Evolutionary conservation across 345 rosid species (phyloP).

Genomic region (Citrus inodora): DNA sequence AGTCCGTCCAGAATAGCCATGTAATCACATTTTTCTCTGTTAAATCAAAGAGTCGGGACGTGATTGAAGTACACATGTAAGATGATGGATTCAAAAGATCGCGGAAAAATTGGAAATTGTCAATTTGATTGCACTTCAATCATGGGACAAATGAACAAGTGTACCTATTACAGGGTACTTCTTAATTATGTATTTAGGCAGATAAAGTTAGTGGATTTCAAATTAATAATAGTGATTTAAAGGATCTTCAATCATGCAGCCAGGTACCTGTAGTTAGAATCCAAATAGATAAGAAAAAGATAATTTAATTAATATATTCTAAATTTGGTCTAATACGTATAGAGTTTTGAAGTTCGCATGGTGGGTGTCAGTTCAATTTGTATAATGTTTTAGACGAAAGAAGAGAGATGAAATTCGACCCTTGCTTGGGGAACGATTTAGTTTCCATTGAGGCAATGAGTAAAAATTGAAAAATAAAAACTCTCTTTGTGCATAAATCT

Average conservation of each 20-base stretch:
- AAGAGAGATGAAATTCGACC: too few species aligned
- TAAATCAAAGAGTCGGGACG: neutral
- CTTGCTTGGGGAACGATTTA: too few species aligned
- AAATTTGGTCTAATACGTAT: too few species aligned
- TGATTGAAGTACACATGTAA: neutral
- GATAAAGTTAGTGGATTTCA: neutral
- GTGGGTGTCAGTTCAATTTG: too few species aligned
- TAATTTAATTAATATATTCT: too few species aligned
- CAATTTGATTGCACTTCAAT: neutral
- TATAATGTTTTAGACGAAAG: too few species aligned
- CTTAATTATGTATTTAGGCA: neutral
- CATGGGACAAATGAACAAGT: neutral
- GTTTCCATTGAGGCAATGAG: too few species aligned
- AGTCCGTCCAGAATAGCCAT: neutral
- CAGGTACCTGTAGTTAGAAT: neutral
- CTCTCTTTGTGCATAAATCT: too few species aligned
- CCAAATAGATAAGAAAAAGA: neutral
- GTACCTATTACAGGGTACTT: neutral
- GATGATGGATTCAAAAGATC: neutral
- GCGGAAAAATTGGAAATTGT: neutral
- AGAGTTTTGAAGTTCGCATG: too few species aligned
- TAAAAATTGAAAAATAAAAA: too few species aligned
- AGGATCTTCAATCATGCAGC: slow-evolving; percentile 1
- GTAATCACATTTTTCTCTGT: neutral
- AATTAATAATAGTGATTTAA: neutral